Evolutionary conservation across 2,329 filamentous ascomycete genomes (phyloP).

Genomic region (Magnaporthales sp.): DNA sequence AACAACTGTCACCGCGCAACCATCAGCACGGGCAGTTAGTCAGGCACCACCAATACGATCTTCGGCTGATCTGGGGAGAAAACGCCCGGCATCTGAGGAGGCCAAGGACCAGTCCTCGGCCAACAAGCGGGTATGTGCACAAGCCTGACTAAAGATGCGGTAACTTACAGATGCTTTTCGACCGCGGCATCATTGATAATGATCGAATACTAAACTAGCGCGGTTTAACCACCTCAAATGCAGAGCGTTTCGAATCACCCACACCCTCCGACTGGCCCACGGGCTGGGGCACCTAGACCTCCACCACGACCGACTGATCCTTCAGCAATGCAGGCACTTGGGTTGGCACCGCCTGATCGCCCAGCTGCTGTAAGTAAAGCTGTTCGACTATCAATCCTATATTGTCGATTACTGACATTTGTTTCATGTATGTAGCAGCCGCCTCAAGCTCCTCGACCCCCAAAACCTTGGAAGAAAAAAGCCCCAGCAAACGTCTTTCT

Average conservation of each 20-base stretch:
- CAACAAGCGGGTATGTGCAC: slow-evolving; percentile 31
- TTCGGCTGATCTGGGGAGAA: slow-evolving; percentile 22
- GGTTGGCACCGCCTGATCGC: slow-evolving; percentile 35
- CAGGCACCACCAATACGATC: slow-evolving; percentile 25
- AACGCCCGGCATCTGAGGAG: slow-evolving; percentile 31
- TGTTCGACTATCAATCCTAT: background rate
- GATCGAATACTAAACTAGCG: background rate
- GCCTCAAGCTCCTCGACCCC: slow-evolving; percentile 9
- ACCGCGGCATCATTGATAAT: background rate
- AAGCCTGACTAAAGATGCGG: background rate
- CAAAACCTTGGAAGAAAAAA: slow-evolving; percentile 24
- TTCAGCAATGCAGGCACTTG: slow-evolving; percentile 43
- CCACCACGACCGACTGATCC: slow-evolving; percentile 30
- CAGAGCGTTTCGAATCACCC: slow-evolving; percentile 12
- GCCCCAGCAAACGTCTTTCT: slow-evolving; percentile 35
- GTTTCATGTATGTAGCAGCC: slow-evolving; percentile 4
- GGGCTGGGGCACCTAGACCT: slow-evolving; percentile 10
- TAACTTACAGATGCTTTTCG: background rate
- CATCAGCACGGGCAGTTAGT: slow-evolving; percentile 9
- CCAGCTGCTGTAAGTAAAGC: slow-evolving; percentile 19
- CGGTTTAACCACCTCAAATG: background rate
- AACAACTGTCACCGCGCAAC: slow-evolving; percentile 21
- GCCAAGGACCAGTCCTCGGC: slow-evolving; percentile 20
- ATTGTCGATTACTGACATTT: background rate
- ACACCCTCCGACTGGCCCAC: slow-evolving; percentile 11